phyloP scores from a whole-genome alignment of 305 asterid genomes.

The Fraxinus greggii region DNA sequence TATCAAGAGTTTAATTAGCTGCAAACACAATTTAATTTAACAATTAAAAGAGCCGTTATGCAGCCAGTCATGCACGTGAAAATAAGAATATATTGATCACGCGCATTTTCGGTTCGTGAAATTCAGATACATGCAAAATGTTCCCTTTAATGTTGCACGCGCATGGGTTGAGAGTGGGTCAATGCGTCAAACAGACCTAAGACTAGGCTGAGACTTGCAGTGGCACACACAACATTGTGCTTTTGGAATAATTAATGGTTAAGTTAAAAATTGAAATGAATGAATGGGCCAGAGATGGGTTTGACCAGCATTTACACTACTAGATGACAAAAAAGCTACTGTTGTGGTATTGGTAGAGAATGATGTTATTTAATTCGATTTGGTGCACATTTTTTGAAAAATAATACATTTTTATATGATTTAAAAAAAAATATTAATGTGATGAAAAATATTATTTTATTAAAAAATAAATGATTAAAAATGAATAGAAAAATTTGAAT shows the following conservation, averaged over 20 bases:
- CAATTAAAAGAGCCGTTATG: background rate
- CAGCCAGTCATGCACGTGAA: background rate
- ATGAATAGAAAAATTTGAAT: too few species aligned
- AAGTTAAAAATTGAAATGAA: background rate
- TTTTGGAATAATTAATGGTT: background rate
- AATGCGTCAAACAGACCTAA: background rate
- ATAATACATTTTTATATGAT: too few species aligned
- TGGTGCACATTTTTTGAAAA: too few species aligned
- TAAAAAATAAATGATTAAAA: too few species aligned
- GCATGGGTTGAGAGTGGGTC: constrained; percentile 24
- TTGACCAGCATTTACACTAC: constrained; percentile 31
- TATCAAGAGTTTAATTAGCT: background rate
- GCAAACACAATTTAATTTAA: background rate
- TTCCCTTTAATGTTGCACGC: constrained; percentile 1
- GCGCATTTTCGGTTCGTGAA: constrained; percentile 7
- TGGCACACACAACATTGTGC: background rate
- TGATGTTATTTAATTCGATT: too few species aligned
- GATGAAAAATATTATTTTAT: too few species aligned
- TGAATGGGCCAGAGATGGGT: constrained; percentile 18
- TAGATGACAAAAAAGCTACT: constrained; percentile 28
- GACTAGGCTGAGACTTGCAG: background rate
- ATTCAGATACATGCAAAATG: background rate
- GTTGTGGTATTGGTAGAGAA: too few species aligned
- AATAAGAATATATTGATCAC: constrained; percentile 2
- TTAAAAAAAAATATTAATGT: too few species aligned